Base-by-base conservation (phyloP, 2,329 filamentous ascomycete genomes). In the Pleoardoris graminearum region DNA sequence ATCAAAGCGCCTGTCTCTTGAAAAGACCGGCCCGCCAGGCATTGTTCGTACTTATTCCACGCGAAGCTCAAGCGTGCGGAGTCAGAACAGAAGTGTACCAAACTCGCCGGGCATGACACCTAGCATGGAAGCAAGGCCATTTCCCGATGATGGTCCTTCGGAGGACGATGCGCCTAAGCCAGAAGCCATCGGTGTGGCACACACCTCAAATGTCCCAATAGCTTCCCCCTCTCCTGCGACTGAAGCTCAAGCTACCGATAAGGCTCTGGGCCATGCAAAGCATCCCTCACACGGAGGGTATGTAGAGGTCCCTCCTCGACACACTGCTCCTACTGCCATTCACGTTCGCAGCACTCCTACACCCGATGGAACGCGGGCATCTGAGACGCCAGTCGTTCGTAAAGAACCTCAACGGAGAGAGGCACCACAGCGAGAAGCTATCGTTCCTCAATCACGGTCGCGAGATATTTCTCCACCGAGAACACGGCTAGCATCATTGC, bases 161-260 rank as follows among this genome's bases (percentile, higher is more conserved):
- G 67, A 71, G 10, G 63, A 70, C 4, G 66, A 72, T 16, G 27
- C 56, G 2, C 52, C 57, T n/a, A 59, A 54, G 22, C 47, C 58
- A 3, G 56, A 65, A 22, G 70, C 67, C 38, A 77, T 78, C 55
- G 76, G 76, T 42, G 63, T 78, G 33, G 77, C 76, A 16, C 72
- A 61, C 43, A 77, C 76, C 5, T 75, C 76, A 11, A 70, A 78
- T 57, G 58, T 70, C 14, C 67, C 68, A 12, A 69, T 74, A 32
- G 60, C 66, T 21, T 58, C 65, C 2, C 65, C 68, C 11, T 66
- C 66, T 11, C 64, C 69, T 30, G 60, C 65, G 17, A 49, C 33
- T 7, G 67, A 67, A 29, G 46, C 29, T 10, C 66, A 68, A 19
- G 44, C 48, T 32, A 56, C 53, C 23, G 59, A 60, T 32, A 59